Evolutionary conservation across 2,329 filamentous ascomycete genomes (phyloP).

Genomic region (Aureobasidium uvarum): DNA sequence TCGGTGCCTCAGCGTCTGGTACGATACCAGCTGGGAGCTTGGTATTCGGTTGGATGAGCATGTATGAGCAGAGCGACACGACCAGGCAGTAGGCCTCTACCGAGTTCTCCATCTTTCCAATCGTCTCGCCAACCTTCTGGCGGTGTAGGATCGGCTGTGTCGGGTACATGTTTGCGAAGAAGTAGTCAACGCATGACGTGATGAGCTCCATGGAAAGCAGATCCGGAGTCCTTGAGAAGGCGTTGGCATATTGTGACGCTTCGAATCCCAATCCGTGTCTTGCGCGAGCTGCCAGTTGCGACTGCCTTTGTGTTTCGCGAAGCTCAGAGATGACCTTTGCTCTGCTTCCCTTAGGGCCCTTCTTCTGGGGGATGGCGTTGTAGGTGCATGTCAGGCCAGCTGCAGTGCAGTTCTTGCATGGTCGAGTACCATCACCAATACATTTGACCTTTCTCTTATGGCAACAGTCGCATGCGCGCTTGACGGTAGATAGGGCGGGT

Average conservation of each 20-base stretch:
- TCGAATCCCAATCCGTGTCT: conserved; percentile 41
- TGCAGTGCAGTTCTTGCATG: conserved; percentile 61
- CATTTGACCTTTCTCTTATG: conserved; percentile 53
- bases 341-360: conserved; percentile 61
- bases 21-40: conserved; percentile 40
- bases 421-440: conserved; percentile 50
- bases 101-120: conserved; percentile 52
- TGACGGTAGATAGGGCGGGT: conserved; percentile 32
- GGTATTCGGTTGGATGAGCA: conserved; percentile 52
- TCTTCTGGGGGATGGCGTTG: conserved; percentile 63
- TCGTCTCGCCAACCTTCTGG: conserved; percentile 52
- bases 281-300: conserved; percentile 45
- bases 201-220: conserved; percentile 53
- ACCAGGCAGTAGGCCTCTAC: conserved; percentile 60
- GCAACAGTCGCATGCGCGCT: conserved; percentile 36
- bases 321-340: conserved; percentile 64
- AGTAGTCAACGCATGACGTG: conserved; percentile 58
- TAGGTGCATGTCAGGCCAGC: conserved; percentile 62
- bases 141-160: conserved; percentile 61
- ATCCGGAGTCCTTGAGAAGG: conserved; percentile 49
- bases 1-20: conserved; percentile 51
- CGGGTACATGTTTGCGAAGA: conserved; percentile 62
- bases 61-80: conserved; percentile 51
- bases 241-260: conserved; percentile 43
- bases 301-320: conserved; percentile 52